phyloP scores from a whole-genome alignment of 345 rosid species.

The Abelmoschus esculentus region DNA sequence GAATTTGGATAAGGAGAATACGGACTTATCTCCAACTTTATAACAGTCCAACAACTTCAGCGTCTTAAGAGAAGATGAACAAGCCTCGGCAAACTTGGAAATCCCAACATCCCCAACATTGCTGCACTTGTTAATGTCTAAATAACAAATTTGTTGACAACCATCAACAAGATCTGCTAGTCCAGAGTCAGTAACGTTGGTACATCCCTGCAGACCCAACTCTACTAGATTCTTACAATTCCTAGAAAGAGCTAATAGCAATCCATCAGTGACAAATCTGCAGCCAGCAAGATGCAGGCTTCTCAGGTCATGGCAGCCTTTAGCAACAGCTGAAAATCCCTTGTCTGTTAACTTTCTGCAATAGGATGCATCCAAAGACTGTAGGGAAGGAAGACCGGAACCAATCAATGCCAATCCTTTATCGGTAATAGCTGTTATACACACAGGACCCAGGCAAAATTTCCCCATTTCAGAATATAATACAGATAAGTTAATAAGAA shows the following conservation, averaged over 20 bases:
- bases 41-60: slow-evolving; percentile 77
- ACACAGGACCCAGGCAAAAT: not conserved
- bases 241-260: slow-evolving; percentile 44
- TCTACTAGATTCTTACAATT: slow-evolving; percentile 54
- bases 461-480: not conserved
- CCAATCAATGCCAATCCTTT: slow-evolving; percentile 65
- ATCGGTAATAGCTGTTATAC: slow-evolving; percentile 67
- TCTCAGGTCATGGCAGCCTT: slow-evolving; percentile 62
- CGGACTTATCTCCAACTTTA: slow-evolving; percentile 62
- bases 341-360: slow-evolving; percentile 82
- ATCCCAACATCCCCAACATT: slow-evolving; percentile 65
- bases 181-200: slow-evolving; percentile 57
- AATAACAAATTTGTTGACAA: slow-evolving; percentile 45
- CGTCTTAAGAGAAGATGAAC: slow-evolving; percentile 57
- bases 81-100: slow-evolving; percentile 53
- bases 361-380: slow-evolving; percentile 72
- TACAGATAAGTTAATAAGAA: too few species aligned
- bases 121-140: slow-evolving; percentile 82
- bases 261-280: slow-evolving; percentile 50
- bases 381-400: slow-evolving; percentile 53
- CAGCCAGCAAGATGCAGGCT: slow-evolving; percentile 64
- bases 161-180: slow-evolving; percentile 58
- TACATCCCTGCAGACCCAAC: slow-evolving; percentile 75
- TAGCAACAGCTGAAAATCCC: slow-evolving; percentile 70
- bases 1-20: slow-evolving; percentile 47